These are phyloP conservation scores for Tanacetum coccineum DNA, from an alignment of 129 eudicot genomes.

Conservation along the genomic window DNA sequence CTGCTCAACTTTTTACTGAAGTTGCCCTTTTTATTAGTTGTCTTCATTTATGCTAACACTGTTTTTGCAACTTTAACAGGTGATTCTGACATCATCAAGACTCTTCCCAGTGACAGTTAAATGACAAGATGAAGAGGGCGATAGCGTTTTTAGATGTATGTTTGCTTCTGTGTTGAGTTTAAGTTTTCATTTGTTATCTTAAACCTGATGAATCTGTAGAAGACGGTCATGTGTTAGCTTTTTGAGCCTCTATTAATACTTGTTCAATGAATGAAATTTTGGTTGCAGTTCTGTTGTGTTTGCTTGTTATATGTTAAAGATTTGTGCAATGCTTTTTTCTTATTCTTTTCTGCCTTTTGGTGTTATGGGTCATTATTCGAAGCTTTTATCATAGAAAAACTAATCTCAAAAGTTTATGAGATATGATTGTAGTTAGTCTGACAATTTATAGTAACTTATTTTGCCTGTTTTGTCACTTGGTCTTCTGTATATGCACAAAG, in stretches of 20 bases:
- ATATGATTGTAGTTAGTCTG: too few relatives aligned
- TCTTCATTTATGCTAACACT: background rate
- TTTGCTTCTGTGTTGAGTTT: slow-evolving; percentile 23
- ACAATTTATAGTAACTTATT: too few relatives aligned
- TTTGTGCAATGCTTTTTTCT: background rate
- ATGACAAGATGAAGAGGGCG: slow-evolving; percentile 5
- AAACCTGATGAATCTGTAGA: slow-evolving; percentile 30
- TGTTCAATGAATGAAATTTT: slow-evolving; percentile 31
- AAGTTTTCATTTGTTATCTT: slow-evolving; percentile 23
- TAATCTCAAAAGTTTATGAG: too few relatives aligned
- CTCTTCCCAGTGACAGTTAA: slow-evolving; percentile 48
- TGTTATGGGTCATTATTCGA: too few relatives aligned
- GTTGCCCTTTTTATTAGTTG: background rate
- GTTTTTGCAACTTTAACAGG: slow-evolving; percentile 26
- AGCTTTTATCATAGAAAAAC: too few relatives aligned
- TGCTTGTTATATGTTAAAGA: background rate
- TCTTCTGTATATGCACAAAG: too few relatives aligned
- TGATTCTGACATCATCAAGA: slow-evolving; percentile 64
- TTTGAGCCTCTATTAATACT: slow-evolving; percentile 30
- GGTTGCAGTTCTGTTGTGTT: background rate
- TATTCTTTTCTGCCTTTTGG: background rate
- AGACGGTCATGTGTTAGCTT: slow-evolving; percentile 24
- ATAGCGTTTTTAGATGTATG: slow-evolving; percentile 19
- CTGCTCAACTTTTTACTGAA: background rate
- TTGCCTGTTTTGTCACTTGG: too few relatives aligned